A percentile compares a stretch with the other conserved stretches of the same genome.
phyloP scores from a whole-genome alignment of 805 yeast species.

The Candida golubevii region DNA sequence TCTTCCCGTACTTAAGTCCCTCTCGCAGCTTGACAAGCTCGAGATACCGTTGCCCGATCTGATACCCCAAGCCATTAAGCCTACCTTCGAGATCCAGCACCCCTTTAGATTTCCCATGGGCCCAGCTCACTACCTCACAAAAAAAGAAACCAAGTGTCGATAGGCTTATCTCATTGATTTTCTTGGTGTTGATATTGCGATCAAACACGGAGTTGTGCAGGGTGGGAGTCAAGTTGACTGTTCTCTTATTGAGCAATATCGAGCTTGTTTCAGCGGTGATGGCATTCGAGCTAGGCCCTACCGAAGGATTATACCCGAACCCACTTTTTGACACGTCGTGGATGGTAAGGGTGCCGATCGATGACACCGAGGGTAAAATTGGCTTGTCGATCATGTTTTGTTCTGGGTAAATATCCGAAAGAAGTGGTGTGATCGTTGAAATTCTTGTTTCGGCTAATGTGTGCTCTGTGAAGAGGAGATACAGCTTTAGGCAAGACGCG shows the following conservation, averaged over 20 bases:
- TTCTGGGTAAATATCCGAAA: too few species aligned
- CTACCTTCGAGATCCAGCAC: constrained; percentile 55
- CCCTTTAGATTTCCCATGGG: constrained; percentile 58
- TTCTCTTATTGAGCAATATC: constrained; percentile 29
- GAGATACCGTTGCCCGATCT: constrained; percentile 65
- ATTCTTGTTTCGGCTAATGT: too few species aligned
- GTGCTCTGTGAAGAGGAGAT: too few species aligned
- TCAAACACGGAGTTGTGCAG: constrained; percentile 56
- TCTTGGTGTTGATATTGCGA: constrained; percentile 56
- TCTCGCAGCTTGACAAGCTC: constrained; percentile 70
- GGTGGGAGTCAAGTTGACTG: constrained; percentile 29
- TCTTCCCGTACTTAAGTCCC: constrained; percentile 54
- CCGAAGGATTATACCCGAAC: constrained; percentile 42
- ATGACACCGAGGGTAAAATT: constrained; percentile 17
- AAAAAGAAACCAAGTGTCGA: constrained; percentile 67
- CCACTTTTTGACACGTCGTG: constrained; percentile 21
- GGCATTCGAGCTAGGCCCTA: constrained; percentile 39
- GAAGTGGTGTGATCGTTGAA: too few species aligned
- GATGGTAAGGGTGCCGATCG: constrained; percentile 17
- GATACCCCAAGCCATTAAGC: constrained; percentile 71
- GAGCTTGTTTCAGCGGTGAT: constrained; percentile 37
- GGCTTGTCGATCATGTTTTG: constrained; percentile 15
- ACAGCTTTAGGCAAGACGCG: too few species aligned
- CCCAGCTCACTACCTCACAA: constrained; percentile 64
- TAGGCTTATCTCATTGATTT: constrained; percentile 61